Base-by-base conservation (phyloP, 1,284 basidiomycete species). In the Albatrellus sp. region DNA sequence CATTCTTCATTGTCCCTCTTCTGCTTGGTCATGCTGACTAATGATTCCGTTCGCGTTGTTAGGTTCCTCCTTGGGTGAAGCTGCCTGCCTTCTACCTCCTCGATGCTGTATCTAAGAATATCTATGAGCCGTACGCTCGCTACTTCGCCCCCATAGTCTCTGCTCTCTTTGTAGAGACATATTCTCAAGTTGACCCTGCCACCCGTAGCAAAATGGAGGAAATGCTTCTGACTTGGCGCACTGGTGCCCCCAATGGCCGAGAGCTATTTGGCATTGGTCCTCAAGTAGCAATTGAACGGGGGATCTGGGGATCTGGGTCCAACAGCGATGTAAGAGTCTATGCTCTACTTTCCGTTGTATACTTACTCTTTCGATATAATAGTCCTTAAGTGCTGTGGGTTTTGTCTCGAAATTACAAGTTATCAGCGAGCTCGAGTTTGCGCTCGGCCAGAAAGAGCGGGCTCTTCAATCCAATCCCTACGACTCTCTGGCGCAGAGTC, bases 101-200 rank as follows among this genome's bases (percentile, higher is more conserved):
- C 57, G 96, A 98, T 59, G 93, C 93, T 13, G 92, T 99, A 49
- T 89, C 87, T 42, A 97, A 97, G 65, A 96, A 96, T 65, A 80
- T 92, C 35, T 91, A 80, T 51, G 77, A 86, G 37, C 90, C 91
- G 11, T 97, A 94, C 64, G 86, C 88, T 20, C 77, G 79, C 48
- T 73, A 78, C 48, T 90, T 93, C 54, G 70, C 86, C 16, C 72
- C 77, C 5, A 73, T 89, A 56, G 80, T 90, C 47, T 78, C 81
- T 43, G 72, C 75, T 17, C 66, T 92, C 6, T 96, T 91, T 64
- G 67, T 92, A 53, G 78, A 86, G 51, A 81, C 90, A 28, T 94
- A 96, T 63, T 72, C 74, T 45, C 73, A 79, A 53, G 90, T 93
- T 50, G 90, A 94, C 58, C 78, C 79, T 34, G 65, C 67, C 32